Percentiles rank a stretch among this genome's conserved stretches.
phyloP scores from a whole-genome alignment of 345 rosid genomes.

The Clausena lansium region DNA sequence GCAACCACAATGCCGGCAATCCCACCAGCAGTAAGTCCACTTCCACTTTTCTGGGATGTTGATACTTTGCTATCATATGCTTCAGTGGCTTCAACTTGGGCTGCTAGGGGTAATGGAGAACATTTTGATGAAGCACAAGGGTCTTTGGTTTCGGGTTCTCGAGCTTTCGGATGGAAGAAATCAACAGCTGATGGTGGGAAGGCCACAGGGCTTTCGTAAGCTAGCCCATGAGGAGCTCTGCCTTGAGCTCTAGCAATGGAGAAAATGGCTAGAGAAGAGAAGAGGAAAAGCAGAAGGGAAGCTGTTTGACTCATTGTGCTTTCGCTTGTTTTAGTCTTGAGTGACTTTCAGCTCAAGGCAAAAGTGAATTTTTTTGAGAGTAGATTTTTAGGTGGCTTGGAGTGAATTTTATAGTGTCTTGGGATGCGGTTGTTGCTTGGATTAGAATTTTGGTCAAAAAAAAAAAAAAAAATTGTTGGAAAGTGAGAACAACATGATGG shows the following conservation, averaged over 20 bases:
- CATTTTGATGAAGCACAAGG: conserved; percentile 34
- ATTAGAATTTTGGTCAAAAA: conserved; percentile 29
- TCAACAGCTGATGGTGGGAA: conserved; percentile 80
- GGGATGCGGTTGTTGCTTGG: conserved; percentile 50
- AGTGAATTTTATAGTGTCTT: conserved; percentile 49
- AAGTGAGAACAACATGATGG: conserved; percentile 52
- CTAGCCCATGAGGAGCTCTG: conserved; percentile 91
- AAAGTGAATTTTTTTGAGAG: conserved; percentile 17
- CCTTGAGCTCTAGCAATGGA: conserved; percentile 48
- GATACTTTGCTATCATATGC: conserved; percentile 24
- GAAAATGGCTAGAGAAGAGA: conserved; percentile 34
- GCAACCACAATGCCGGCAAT: conserved; percentile 39
- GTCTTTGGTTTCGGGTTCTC: conserved; percentile 17
- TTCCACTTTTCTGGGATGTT: conserved; percentile 17
- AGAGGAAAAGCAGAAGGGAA: conserved; percentile 36
- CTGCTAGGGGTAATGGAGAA: conserved; percentile 49
- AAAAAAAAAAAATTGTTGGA: conserved; percentile 12
- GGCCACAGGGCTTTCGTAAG: conserved; percentile 58
- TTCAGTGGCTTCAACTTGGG: conserved; percentile 34
- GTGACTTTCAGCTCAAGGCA: conserved; percentile 12
- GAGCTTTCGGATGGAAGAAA: conserved; percentile 77
- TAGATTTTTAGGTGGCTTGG: conserved; percentile 26
- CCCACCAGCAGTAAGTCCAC: conserved; percentile 30
- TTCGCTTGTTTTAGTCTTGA: conserved; percentile 16
- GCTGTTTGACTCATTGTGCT: conserved; percentile 35